phyloP scores from a whole-genome alignment of 768 basidiomycete genomes.

The Podaxis sp. region DNA sequence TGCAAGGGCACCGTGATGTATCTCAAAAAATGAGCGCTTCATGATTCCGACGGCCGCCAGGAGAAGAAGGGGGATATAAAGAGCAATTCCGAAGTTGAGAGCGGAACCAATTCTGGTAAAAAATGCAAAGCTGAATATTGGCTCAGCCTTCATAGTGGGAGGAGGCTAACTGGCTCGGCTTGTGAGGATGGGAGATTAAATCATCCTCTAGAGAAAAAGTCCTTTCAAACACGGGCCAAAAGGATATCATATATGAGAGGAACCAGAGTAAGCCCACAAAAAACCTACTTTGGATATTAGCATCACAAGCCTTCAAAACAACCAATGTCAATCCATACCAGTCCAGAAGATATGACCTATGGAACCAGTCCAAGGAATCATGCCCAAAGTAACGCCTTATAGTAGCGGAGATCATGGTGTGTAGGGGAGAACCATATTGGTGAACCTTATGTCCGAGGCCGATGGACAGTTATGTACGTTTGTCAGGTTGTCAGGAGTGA shows the following conservation, averaged over 20 bases:
- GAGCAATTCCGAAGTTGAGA: constrained; percentile 42
- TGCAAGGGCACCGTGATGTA: constrained; percentile 58
- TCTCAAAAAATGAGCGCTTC: constrained; percentile 41
- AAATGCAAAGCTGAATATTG: constrained; percentile 1
- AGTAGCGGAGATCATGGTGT: constrained; percentile 1
- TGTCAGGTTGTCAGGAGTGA: background rate
- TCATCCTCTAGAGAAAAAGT: constrained; percentile 46
- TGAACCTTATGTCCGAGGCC: background rate
- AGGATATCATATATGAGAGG: constrained; percentile 32
- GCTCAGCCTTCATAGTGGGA: background rate
- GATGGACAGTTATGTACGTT: background rate
- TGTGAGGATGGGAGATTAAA: constrained; percentile 48
- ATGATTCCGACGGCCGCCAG: constrained; percentile 32
- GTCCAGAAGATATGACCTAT: constrained; percentile 46
- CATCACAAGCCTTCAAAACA: background rate
- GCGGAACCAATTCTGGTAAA: constrained; percentile 40
- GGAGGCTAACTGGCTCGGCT: constrained; percentile 41
- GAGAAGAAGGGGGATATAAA: constrained; percentile 40
- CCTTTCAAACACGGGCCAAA: constrained; percentile 43
- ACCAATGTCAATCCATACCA: constrained; percentile 33
- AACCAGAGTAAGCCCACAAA: constrained; percentile 38
- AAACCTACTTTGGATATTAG: constrained; percentile 20
- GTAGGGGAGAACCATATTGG: background rate
- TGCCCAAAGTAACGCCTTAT: constrained; percentile 29
- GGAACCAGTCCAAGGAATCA: constrained; percentile 37